Evolutionary conservation across 257 asterid species (phyloP).

Genomic region (Przewalskia tangutica): DNA sequence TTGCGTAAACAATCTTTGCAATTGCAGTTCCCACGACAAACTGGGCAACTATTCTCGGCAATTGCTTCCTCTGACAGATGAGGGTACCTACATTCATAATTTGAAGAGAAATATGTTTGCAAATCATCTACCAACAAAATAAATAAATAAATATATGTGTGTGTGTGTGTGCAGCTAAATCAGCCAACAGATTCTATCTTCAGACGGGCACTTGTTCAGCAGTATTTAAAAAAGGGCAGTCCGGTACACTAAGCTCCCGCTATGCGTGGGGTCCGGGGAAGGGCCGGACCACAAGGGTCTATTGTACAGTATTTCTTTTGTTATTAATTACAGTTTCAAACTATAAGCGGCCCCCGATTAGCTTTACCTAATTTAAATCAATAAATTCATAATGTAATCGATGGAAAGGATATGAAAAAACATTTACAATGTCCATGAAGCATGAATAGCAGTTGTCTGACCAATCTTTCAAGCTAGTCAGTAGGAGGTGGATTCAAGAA

Average conservation of each 20-base stretch:
- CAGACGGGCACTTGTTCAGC: background rate
- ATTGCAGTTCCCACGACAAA: slow-evolving; percentile 50
- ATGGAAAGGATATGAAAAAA: background rate
- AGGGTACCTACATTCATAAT: slow-evolving; percentile 42
- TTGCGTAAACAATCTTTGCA: slow-evolving; percentile 51
- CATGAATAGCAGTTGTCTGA: background rate
- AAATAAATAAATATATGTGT: background rate
- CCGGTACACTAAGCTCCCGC: too few relatives aligned
- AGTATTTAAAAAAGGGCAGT: too few relatives aligned
- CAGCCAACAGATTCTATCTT: background rate
- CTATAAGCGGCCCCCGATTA: background rate
- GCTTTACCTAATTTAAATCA: background rate
- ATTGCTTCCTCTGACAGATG: slow-evolving; percentile 31
- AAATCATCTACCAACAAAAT: background rate
- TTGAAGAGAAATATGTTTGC: background rate
- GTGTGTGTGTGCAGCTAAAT: background rate
- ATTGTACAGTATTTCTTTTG: background rate
- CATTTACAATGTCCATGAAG: background rate
- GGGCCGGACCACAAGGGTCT: too few relatives aligned
- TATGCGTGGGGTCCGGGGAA: too few relatives aligned
- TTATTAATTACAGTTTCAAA: background rate
- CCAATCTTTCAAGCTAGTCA: background rate
- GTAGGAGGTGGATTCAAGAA: background rate
- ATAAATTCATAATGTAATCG: background rate
- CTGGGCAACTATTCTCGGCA: slow-evolving; percentile 34